These are phyloP conservation scores for Nymphaea colorata DNA, from an alignment of 164 flowering plant species.

Conservation along the genomic window DNA sequence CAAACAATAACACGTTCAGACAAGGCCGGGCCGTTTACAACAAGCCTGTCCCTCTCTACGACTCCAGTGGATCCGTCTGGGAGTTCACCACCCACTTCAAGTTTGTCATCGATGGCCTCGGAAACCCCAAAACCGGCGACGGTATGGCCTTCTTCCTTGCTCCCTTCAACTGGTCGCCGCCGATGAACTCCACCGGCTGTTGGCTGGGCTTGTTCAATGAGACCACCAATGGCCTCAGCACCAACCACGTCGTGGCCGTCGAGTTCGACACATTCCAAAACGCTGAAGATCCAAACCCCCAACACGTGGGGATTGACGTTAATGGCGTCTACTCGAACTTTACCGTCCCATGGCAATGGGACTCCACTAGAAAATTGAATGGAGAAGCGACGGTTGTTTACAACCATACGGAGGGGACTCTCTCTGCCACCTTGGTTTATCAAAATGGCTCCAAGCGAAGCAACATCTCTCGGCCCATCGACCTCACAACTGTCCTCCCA, in stretches of 20 bases:
- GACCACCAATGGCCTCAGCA: neutral
- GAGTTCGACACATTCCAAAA: slow-evolving; percentile 25
- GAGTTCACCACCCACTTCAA: slow-evolving; percentile 41
- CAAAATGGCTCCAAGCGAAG: neutral
- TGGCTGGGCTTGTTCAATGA: slow-evolving; percentile 31
- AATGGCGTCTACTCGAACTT: slow-evolving; percentile 8
- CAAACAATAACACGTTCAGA: neutral
- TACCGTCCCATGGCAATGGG: neutral
- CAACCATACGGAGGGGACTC: neutral
- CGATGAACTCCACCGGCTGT: slow-evolving; percentile 25
- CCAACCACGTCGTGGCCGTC: slow-evolving; percentile 13
- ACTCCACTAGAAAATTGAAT: neutral
- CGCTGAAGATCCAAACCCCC: slow-evolving; percentile 10
- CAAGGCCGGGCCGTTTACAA: neutral
- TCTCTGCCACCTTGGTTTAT: neutral
- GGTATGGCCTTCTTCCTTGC: slow-evolving; percentile 31
- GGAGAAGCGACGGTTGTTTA: slow-evolving; percentile 14
- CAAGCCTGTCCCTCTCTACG: slow-evolving; percentile 1
- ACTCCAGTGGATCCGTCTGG: slow-evolving; percentile 8
- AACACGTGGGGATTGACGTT: slow-evolving; percentile 30
- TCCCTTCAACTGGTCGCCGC: slow-evolving; percentile 18
- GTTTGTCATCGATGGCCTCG: slow-evolving; percentile 16
- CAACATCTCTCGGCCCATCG: neutral
- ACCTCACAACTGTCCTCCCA: slow-evolving; percentile 3
- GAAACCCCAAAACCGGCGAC: slow-evolving; percentile 4